These are phyloP conservation scores for Suhomyces anneliseae DNA, from an alignment of 1,139 yeast genomes.

Conservation along the genomic window DNA sequence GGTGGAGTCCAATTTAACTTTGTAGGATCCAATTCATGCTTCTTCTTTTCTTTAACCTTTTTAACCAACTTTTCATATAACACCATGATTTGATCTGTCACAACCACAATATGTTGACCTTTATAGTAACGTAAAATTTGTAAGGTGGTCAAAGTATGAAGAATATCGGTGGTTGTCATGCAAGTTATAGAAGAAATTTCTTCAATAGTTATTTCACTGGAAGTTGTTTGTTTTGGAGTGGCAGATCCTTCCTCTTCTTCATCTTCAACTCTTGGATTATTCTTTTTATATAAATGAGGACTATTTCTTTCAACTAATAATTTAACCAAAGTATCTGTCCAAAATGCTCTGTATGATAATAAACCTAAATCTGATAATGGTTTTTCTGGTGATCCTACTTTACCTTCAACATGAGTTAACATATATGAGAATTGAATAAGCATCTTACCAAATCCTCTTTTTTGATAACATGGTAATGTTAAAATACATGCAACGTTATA, in stretches of 20 bases:
- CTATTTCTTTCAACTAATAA: conserved; percentile 63
- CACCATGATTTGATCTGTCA: conserved; percentile 79
- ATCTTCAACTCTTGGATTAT: conserved; percentile 31
- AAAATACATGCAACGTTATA: conserved; percentile 96
- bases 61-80: conserved; percentile 72
- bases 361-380: conserved; percentile 94
- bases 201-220: conserved; percentile 80
- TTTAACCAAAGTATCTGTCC: conserved; percentile 89
- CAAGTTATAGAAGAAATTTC: conserved; percentile 85
- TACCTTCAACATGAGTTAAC: conserved; percentile 81
- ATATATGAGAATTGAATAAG: conserved; percentile 92
- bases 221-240: conserved; percentile 14
- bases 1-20: conserved; percentile 93
- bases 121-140: conserved; percentile 89
- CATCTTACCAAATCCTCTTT: conserved; percentile 90
- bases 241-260: conserved; percentile 30
- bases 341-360: conserved; percentile 88
- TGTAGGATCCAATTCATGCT: conserved; percentile 72
- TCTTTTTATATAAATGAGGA: conserved; percentile 40
- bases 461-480: conserved; percentile 93
- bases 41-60: conserved; percentile 59
- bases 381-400: conserved; percentile 95
- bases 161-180: conserved; percentile 94
- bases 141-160: conserved; percentile 88
- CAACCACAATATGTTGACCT: conserved; percentile 92